Evolutionary conservation across 179 eudicot species (phyloP).

Genomic region (Spergularia azorica): DNA sequence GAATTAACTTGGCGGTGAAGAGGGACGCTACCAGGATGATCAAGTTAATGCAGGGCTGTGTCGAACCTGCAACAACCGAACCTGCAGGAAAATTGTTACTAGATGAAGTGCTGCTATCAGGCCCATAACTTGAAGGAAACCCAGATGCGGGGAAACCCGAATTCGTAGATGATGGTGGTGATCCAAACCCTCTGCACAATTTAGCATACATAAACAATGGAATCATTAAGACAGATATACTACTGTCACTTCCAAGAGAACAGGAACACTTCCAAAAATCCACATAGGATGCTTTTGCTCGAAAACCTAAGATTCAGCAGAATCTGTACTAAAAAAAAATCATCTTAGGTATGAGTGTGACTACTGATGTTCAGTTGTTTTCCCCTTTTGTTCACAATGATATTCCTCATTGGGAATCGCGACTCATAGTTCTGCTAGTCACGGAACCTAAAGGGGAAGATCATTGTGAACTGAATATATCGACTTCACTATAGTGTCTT

Average conservation of each 20-base stretch:
- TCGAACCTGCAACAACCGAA: constrained; percentile 27
- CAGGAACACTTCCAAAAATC: not conserved
- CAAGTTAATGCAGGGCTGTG: constrained; percentile 49
- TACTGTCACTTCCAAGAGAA: not conserved
- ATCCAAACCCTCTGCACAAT: constrained; percentile 29
- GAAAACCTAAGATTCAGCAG: not conserved
- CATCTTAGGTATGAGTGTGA: not conserved
- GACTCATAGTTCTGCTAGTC: no score
- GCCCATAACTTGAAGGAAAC: constrained; percentile 36
- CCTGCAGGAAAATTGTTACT: constrained; percentile 38
- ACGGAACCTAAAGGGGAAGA: no score
- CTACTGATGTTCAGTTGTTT: not conserved
- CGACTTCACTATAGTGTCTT: no score
- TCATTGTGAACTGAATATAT: no score
- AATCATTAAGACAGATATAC: not conserved
- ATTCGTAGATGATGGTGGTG: constrained; percentile 53
- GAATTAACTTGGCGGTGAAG: constrained; percentile 38
- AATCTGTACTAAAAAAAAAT: not conserved
- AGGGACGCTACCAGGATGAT: constrained; percentile 38
- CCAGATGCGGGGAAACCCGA: constrained; percentile 44
- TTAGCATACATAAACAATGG: not conserved
- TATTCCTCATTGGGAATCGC: no score
- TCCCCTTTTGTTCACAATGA: not conserved
- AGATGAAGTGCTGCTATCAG: constrained; percentile 53
- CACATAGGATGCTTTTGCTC: not conserved